phyloP scores from a whole-genome alignment of 495 filamentous ascomycete species.

The Hyaloscypha finlandica region DNA sequence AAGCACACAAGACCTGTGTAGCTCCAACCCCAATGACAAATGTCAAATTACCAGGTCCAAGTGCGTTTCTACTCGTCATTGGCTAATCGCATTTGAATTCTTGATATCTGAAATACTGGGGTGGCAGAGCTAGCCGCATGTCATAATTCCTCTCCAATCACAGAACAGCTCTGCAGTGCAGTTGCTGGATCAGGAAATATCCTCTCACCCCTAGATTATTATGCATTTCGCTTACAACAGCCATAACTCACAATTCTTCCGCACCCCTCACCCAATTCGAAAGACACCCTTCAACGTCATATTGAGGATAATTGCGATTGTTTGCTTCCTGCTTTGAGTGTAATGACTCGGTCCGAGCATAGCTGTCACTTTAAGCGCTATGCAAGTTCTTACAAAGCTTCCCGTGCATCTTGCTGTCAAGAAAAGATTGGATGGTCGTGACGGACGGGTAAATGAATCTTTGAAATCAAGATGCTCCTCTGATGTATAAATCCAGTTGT shows the following conservation, averaged over 20 bases:
- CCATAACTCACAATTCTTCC: background rate
- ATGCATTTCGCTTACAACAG: background rate
- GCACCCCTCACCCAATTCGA: background rate
- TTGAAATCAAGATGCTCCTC: background rate
- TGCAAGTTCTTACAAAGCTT: background rate
- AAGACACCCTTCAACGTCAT: background rate
- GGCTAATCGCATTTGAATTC: background rate
- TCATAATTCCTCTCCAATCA: background rate
- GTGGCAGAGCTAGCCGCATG: background rate
- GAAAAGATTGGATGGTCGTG: background rate
- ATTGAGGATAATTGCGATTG: background rate
- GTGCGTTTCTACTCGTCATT: background rate
- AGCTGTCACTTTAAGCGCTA: background rate
- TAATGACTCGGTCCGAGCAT: background rate
- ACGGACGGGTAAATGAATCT: background rate
- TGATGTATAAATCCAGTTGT: background rate
- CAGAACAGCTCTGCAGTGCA: background rate
- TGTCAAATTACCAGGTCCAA: background rate
- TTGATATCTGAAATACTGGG: background rate
- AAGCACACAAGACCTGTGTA: background rate
- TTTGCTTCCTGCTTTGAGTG: background rate
- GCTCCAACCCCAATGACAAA: background rate
- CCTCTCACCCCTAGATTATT: background rate
- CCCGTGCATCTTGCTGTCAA: too few species aligned
- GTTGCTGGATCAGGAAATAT: background rate